Percentiles rank a stretch among this genome's conserved stretches.
Evolutionary conservation across 441 rosid species (phyloP).

Genomic region (Biscutella laevigata): DNA sequence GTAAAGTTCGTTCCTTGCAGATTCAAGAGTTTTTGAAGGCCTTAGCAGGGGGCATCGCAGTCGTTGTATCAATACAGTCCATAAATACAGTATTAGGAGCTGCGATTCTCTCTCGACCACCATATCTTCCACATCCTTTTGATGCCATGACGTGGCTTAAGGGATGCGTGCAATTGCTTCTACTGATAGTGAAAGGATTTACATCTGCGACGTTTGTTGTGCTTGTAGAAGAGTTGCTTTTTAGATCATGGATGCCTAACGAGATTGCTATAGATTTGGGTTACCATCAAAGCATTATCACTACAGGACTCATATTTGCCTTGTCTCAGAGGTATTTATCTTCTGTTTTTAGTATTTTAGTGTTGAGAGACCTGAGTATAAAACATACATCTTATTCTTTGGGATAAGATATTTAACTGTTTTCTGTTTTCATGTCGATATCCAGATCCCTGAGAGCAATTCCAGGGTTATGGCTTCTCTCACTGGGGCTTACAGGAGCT

Average conservation of each 20-base stretch:
- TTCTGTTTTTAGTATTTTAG: neutral
- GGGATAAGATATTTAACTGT: neutral
- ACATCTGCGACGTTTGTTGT: conserved; percentile 55
- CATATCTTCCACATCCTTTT: conserved; percentile 39
- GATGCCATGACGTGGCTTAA: conserved; percentile 37
- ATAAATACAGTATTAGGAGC: conserved; percentile 57
- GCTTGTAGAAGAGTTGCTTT: conserved; percentile 80
- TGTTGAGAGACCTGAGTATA: neutral
- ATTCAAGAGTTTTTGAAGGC: conserved; percentile 48
- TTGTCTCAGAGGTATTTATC: conserved; percentile 60
- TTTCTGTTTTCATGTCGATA: conserved; percentile 13
- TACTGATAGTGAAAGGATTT: conserved; percentile 47
- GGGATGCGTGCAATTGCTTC: conserved; percentile 34
- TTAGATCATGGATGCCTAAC: conserved; percentile 81
- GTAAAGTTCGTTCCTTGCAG: conserved; percentile 39
- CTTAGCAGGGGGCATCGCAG: conserved; percentile 59
- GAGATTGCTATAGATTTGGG: conserved; percentile 80
- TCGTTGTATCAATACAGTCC: conserved; percentile 54
- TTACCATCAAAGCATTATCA: conserved; percentile 62
- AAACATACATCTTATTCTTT: too few relatives aligned
- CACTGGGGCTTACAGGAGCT: conserved; percentile 61
- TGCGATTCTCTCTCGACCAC: conserved; percentile 53
- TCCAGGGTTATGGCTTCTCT: conserved; percentile 77
- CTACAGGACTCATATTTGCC: conserved; percentile 73
- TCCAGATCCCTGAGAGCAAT: conserved; percentile 65